phyloP scores from a whole-genome alignment of 305 asterid genomes.

The Andrographis paniculata region DNA sequence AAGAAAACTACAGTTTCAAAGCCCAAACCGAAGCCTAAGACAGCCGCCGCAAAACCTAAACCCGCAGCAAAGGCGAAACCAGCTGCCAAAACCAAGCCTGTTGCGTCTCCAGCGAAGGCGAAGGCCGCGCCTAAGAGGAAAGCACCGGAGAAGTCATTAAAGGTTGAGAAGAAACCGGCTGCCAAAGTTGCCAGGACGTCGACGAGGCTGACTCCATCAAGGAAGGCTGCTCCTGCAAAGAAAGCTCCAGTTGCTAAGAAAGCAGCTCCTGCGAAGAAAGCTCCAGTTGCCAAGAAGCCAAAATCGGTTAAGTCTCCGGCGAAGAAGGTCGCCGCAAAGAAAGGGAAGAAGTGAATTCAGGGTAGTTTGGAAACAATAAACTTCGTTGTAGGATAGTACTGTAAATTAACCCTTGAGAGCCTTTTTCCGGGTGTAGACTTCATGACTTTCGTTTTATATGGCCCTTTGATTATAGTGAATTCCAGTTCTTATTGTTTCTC shows the following conservation, averaged over 20 bases:
- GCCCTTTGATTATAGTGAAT: slow-evolving; percentile 23
- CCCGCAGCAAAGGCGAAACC: slow-evolving; percentile 45
- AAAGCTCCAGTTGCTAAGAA: slow-evolving; percentile 24
- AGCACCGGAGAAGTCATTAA: slow-evolving; percentile 45
- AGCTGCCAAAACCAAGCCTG: slow-evolving; percentile 38
- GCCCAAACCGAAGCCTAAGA: slow-evolving; percentile 22
- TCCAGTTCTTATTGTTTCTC: slow-evolving; percentile 13
- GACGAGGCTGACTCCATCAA: slow-evolving; percentile 39
- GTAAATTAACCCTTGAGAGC: slow-evolving; percentile 36
- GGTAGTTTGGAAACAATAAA: slow-evolving; percentile 19
- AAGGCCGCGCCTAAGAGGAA: slow-evolving; percentile 36
- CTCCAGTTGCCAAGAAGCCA: slow-evolving; percentile 27
- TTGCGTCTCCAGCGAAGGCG: slow-evolving; percentile 32
- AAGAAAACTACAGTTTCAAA: slow-evolving; percentile 25
- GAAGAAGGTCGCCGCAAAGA: slow-evolving; percentile 48
- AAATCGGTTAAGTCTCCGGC: slow-evolving; percentile 42
- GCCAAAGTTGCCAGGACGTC: slow-evolving; percentile 41
- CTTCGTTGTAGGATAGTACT: slow-evolving; percentile 44
- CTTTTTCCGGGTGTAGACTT: slow-evolving; percentile 23
- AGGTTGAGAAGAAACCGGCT: slow-evolving; percentile 41
- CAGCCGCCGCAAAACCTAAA: slow-evolving; percentile 24
- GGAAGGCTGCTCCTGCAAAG: slow-evolving; percentile 37
- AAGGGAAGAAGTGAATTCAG: slow-evolving; percentile 38
- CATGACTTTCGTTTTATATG: slow-evolving; percentile 14
- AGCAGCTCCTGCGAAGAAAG: slow-evolving; percentile 36